Percentiles rank a stretch among this genome's conserved stretches.
Conservation (phyloP, 2,329 filamentous ascomycete genomes). For the Bipolaris zeicola region DNA sequence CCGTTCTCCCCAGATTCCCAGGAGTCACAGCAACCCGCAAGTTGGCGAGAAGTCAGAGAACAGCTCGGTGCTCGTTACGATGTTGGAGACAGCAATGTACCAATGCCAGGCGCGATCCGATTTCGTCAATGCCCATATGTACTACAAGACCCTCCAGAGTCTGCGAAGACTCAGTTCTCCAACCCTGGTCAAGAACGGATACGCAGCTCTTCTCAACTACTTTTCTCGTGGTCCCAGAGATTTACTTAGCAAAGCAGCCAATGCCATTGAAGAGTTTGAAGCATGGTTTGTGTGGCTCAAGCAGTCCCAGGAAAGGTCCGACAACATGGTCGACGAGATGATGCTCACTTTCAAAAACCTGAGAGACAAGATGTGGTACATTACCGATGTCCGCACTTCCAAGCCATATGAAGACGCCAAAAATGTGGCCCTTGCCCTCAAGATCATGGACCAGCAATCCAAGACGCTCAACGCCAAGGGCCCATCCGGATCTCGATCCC, state of each 20-base stretch:
- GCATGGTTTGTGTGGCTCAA: conserved; percentile 84
- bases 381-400: conserved; percentile 90
- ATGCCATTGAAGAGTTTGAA: conserved; percentile 77
- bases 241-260: conserved; percentile 70
- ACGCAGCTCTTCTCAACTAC: conserved; percentile 73
- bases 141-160: conserved; percentile 81
- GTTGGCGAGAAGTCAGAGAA: conserved; percentile 46
- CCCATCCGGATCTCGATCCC: conserved; percentile 48
- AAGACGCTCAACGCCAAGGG: conserved; percentile 50
- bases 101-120: conserved; percentile 80
- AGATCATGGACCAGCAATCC: conserved; percentile 76
- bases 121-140: conserved; percentile 82
- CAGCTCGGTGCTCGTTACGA: conserved; percentile 64
- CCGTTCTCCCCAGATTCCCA: conserved; percentile 45
- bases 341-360: conserved; percentile 75
- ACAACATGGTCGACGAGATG: conserved; percentile 74
- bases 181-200: conserved; percentile 68
- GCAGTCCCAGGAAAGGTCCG: conserved; percentile 78
- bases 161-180: conserved; percentile 67
- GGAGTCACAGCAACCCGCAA: conserved; percentile 51
- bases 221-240: conserved; percentile 74
- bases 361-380: conserved; percentile 98
- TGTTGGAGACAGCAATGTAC: conserved; percentile 76
- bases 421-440: conserved; percentile 84
- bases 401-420: conserved; percentile 84